Evolutionary conservation across 352 stramenopile genomes (phyloP).

Genomic region (Globisporangium middletonii): DNA sequence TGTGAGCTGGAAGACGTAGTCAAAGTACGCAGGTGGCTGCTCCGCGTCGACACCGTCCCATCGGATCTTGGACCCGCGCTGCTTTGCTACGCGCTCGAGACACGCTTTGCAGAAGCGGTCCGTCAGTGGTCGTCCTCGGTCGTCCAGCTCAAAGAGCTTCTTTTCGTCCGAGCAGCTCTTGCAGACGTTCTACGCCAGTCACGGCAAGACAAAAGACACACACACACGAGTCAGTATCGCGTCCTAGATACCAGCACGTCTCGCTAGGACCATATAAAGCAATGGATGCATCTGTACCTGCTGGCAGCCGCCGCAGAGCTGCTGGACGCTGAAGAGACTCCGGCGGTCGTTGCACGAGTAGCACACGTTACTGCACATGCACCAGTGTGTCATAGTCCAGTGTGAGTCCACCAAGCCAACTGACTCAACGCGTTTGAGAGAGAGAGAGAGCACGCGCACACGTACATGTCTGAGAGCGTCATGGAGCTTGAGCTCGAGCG

Average conservation of each 20-base stretch:
- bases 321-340: not conserved
- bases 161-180: constrained; percentile 39
- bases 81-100: constrained; percentile 17
- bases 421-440: not conserved
- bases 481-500: constrained; percentile 1
- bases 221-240: not conserved
- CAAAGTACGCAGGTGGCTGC: constrained; percentile 17
- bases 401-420: not conserved
- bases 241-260: too few relatives aligned
- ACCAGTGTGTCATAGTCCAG: not conserved
- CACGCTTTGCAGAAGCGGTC: constrained; percentile 40
- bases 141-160: constrained; percentile 40
- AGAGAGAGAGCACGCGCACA: not conserved
- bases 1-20: constrained; percentile 6
- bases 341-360: constrained; percentile 5
- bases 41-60: constrained; percentile 7
- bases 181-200: constrained; percentile 28
- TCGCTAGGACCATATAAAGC: too few relatives aligned
- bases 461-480: not conserved
- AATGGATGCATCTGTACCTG: constrained; percentile 12
- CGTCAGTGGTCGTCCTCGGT: constrained; percentile 25
- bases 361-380: constrained; percentile 16
- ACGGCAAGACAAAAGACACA: not conserved
- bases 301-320: constrained; percentile 20
- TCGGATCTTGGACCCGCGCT: constrained; percentile 6